These are phyloP conservation scores for Aciculosporium take DNA, from an alignment of 2,329 filamentous ascomycete genomes.

Conservation along the genomic window DNA sequence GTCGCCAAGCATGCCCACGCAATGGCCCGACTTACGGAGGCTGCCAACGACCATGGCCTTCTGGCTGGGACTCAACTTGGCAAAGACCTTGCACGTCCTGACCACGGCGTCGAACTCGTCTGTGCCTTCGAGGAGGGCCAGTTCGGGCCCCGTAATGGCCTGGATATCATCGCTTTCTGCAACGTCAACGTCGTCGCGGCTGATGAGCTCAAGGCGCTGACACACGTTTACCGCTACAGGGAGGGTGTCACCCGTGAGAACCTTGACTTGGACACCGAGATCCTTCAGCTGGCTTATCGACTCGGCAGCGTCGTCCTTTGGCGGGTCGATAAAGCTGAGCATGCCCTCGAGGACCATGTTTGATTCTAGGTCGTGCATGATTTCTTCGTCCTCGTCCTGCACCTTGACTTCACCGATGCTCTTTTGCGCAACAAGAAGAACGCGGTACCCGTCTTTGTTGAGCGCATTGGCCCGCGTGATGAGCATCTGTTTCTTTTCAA, in stretches of 20 bases:
- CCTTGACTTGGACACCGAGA: slow-evolving; percentile 15
- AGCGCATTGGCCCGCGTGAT: slow-evolving; percentile 8
- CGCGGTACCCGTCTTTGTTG: slow-evolving; percentile 11
- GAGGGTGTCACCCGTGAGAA: slow-evolving; percentile 15
- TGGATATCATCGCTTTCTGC: slow-evolving; percentile 10
- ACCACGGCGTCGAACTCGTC: slow-evolving; percentile 12
- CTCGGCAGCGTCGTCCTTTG: slow-evolving; percentile 15
- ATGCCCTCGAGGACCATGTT: slow-evolving; percentile 15
- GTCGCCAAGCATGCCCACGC: slow-evolving; percentile 17
- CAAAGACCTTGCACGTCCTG: slow-evolving; percentile 14
- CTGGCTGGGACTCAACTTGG: slow-evolving; percentile 15
- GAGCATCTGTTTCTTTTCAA: slow-evolving; percentile 7
- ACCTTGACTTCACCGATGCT: slow-evolving; percentile 6
- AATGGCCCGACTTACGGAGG: slow-evolving; percentile 12
- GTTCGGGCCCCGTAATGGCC: slow-evolving; percentile 14
- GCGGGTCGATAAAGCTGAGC: slow-evolving; percentile 16
- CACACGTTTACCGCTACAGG: slow-evolving; percentile 17
- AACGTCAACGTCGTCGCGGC: slow-evolving; percentile 8
- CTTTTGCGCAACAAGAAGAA: slow-evolving; percentile 13
- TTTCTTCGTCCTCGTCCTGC: slow-evolving; percentile 12
- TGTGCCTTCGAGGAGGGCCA: slow-evolving; percentile 9
- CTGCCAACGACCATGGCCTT: slow-evolving; percentile 14
- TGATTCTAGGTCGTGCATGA: slow-evolving; percentile 11
- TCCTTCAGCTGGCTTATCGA: slow-evolving; percentile 12
- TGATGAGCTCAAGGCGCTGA: slow-evolving; percentile 11